phyloP scores from a whole-genome alignment of 768 basidiomycete species.

The Leccinum subtestaceum region DNA sequence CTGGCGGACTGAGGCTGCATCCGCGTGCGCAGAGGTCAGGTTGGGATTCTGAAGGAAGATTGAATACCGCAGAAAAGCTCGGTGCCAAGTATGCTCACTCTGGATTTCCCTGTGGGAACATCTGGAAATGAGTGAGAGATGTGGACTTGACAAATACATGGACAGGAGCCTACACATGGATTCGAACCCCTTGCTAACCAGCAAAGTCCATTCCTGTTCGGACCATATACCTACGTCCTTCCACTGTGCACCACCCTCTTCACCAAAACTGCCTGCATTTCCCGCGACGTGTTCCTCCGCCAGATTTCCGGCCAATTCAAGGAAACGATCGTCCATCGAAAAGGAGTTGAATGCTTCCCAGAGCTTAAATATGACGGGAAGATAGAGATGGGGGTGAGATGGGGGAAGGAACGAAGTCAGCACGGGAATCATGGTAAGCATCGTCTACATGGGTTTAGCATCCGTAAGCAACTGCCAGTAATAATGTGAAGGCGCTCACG shows the following conservation, averaged over 20 bases:
- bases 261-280: conserved; percentile 47
- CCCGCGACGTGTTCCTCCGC: conserved; percentile 75
- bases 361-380: conserved; percentile 68
- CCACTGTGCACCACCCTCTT: conserved; percentile 58
- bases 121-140: conserved; percentile 36
- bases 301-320: conserved; percentile 67
- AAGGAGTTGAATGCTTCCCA: conserved; percentile 81
- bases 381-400: conserved; percentile 60
- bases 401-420: conserved; percentile 77
- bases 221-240: conserved; percentile 91
- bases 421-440: conserved; percentile 71
- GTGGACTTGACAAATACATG: conserved; percentile 15
- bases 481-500: conserved; percentile 39
- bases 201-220: conserved; percentile 75
- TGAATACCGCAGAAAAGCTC: background rate
- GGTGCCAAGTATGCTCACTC: conserved; percentile 40
- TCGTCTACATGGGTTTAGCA: conserved; percentile 42
- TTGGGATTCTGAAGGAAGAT: conserved; percentile 49
- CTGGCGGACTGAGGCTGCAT: conserved; percentile 53
- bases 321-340: conserved; percentile 68
- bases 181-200: conserved; percentile 79
- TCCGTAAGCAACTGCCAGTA: background rate
- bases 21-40: conserved; percentile 69
- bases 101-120: conserved; percentile 58
- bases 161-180: conserved; percentile 60